These are phyloP conservation scores for Ceratobasidium papillatum DNA, from an alignment of 1,284 basidiomycete genomes.

Conservation along the genomic window DNA sequence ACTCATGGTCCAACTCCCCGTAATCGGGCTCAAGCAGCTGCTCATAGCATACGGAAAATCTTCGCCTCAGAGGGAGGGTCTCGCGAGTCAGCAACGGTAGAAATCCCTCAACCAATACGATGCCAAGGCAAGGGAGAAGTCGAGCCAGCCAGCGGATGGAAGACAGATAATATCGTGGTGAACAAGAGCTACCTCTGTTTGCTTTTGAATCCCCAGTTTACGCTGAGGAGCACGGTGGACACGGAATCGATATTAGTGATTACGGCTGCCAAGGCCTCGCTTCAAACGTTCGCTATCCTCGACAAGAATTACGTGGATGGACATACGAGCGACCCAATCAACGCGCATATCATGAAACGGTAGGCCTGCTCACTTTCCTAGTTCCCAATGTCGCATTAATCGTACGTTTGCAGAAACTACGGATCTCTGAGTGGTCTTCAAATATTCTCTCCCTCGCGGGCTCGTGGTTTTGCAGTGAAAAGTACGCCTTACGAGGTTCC, in stretches of 20 bases:
- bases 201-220: slow-evolving; percentile 90
- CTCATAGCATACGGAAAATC: slow-evolving; percentile 43
- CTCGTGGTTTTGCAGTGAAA: slow-evolving; percentile 54
- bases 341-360: slow-evolving; percentile 88
- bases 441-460: slow-evolving; percentile 79
- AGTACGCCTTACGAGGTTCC: slow-evolving; percentile 70
- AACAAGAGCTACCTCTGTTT: slow-evolving; percentile 81
- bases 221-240: slow-evolving; percentile 73
- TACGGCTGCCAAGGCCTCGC: slow-evolving; percentile 65
- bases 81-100: slow-evolving; percentile 22
- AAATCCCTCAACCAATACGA: slow-evolving; percentile 30
- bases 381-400: background rate
- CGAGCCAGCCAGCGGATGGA: slow-evolving; percentile 75
- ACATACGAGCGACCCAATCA: slow-evolving; percentile 70
- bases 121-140: slow-evolving; percentile 37
- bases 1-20: background rate
- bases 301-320: slow-evolving; percentile 76
- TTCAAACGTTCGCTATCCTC: slow-evolving; percentile 84
- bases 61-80: slow-evolving; percentile 40
- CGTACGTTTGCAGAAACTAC: slow-evolving; percentile 65
- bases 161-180: slow-evolving; percentile 58
- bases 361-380: slow-evolving; percentile 50
- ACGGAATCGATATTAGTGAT: slow-evolving; percentile 65
- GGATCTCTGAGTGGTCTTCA: slow-evolving; percentile 83
- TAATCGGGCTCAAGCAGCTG: slow-evolving; percentile 39